These are phyloP conservation scores for Lactarius hengduanensis DNA, from an alignment of 768 basidiomycete species.

Conservation along the genomic window DNA sequence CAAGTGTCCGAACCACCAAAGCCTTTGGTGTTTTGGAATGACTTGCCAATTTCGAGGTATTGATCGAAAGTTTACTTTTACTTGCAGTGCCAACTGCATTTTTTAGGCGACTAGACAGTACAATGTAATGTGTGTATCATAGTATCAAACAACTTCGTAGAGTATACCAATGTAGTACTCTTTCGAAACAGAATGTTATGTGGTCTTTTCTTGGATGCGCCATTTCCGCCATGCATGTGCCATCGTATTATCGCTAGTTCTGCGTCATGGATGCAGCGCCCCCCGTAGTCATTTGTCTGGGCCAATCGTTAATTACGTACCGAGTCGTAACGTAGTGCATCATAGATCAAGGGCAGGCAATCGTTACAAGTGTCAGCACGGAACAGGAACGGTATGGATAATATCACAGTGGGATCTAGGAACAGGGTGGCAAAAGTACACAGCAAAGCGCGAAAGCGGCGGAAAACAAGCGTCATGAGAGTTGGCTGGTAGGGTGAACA, in stretches of 20 bases:
- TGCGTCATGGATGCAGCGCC: background rate
- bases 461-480: constrained; percentile 31
- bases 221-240: background rate
- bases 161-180: background rate
- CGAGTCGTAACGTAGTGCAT: constrained; percentile 7
- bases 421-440: constrained; percentile 16
- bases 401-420: constrained; percentile 14
- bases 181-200: background rate
- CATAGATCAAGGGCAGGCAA: constrained; percentile 7
- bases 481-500: constrained; percentile 24
- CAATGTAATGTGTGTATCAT: background rate
- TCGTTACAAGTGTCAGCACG: constrained; percentile 7
- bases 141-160: background rate
- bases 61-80: constrained; percentile 34
- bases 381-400: constrained; percentile 7
- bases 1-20: constrained; percentile 54
- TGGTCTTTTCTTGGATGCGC: background rate
- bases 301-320: constrained; percentile 15
- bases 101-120: background rate
- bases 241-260: background rate
- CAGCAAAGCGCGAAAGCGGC: constrained; percentile 24
- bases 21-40: constrained; percentile 72
- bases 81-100: background rate
- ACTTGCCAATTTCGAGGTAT: constrained; percentile 60
- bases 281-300: background rate